Conservation (phyloP, 1,139 yeast species). For the Starmera stellimalicola region DNA sequence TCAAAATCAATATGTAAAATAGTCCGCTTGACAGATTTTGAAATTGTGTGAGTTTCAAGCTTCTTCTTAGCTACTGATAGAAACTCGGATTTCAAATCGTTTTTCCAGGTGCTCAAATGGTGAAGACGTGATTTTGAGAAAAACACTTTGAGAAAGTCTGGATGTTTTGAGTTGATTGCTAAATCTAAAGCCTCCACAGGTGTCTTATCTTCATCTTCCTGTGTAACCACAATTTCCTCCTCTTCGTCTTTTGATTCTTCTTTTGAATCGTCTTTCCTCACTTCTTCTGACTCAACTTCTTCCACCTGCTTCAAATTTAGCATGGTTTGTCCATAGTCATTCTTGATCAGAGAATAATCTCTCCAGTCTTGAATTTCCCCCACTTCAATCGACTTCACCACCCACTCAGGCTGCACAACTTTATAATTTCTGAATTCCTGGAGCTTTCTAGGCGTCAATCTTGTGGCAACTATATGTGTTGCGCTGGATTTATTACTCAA, state of each 20-base stretch:
- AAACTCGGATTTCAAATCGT: constrained; percentile 58
- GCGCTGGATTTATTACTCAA: constrained; percentile 62
- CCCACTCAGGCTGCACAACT: constrained; percentile 82
- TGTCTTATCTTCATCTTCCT: constrained; percentile 4
- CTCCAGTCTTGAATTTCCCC: constrained; percentile 56
- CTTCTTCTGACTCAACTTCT: constrained; percentile 6
- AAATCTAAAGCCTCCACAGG: constrained; percentile 5
- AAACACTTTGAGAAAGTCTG: constrained; percentile 61
- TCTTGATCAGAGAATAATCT: constrained; percentile 46
- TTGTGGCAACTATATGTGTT: constrained; percentile 78
- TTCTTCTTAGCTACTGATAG: constrained; percentile 15
- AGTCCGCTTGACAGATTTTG: constrained; percentile 11
- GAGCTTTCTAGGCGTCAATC: constrained; percentile 67
- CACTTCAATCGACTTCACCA: constrained; percentile 48
- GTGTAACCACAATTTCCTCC: constrained; percentile 17
- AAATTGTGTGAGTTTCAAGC: constrained; percentile 3
- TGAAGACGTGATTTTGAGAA: constrained; percentile 80
- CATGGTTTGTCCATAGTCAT: constrained; percentile 41
- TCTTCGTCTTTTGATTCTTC: constrained; percentile 9
- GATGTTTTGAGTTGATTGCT: constrained; percentile 56
- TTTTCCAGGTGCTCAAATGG: constrained; percentile 82
- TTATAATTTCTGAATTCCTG: constrained; percentile 55
- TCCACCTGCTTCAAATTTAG: constrained; percentile 19
- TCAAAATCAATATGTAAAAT: constrained; percentile 87
- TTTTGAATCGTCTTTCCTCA: constrained; percentile 3